A percentile compares a stretch with the other conserved stretches of the same genome.
phyloP scores from a whole-genome alignment of 2,329 filamentous ascomycete genomes.

The Nannizzia gypsea region DNA sequence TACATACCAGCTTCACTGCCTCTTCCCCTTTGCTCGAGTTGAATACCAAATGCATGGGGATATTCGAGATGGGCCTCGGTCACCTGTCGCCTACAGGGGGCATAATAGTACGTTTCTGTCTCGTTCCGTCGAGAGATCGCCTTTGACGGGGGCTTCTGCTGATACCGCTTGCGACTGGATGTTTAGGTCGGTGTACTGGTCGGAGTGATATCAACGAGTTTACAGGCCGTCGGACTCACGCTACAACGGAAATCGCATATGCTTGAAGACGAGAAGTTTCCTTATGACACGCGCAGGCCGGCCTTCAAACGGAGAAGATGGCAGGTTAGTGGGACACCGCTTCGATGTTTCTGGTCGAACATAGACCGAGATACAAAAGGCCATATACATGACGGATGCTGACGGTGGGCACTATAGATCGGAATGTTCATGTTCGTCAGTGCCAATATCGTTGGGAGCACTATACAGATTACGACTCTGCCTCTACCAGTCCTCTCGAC shows the following conservation, averaged over 20 bases:
- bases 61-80: slow-evolving; percentile 54
- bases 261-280: slow-evolving; percentile 85
- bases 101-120: slow-evolving; percentile 51
- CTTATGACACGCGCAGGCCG: slow-evolving; percentile 65
- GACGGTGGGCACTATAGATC: slow-evolving; percentile 33
- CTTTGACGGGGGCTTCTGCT: not conserved
- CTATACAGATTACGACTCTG: slow-evolving; percentile 92
- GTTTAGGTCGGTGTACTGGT: slow-evolving; percentile 78
- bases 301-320: slow-evolving; percentile 84
- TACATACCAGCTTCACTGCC: slow-evolving; percentile 16
- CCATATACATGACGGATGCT: not conserved
- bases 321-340: slow-evolving; percentile 47
- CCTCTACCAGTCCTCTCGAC: slow-evolving; percentile 90
- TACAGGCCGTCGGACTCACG: slow-evolving; percentile 89
- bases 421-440: slow-evolving; percentile 97
- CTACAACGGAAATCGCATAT: slow-evolving; percentile 97
- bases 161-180: slow-evolving; percentile 8
- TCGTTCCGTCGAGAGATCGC: not conserved
- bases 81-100: slow-evolving; percentile 66
- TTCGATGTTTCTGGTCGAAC: not conserved
- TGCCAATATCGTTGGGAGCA: slow-evolving; percentile 87
- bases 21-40: slow-evolving; percentile 4
- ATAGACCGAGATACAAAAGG: not conserved
- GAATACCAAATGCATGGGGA: slow-evolving; percentile 24
- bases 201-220: slow-evolving; percentile 81